A percentile compares a stretch with the other conserved stretches of the same genome.
phyloP scores from a whole-genome alignment of 768 basidiomycete genomes.

The Polyporus arcularius region DNA sequence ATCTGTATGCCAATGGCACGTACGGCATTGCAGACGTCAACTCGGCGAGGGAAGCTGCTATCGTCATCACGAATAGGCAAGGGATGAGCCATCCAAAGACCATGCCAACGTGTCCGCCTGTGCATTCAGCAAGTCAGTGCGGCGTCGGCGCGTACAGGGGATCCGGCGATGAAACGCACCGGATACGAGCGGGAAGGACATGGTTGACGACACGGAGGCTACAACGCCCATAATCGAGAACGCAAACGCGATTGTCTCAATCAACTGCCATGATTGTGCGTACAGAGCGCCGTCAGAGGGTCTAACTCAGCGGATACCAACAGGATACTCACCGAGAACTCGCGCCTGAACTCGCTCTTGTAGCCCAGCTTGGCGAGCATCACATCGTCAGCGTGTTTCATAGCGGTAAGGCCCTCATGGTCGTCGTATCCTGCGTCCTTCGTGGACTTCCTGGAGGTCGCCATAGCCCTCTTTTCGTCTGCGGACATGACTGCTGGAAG shows the following conservation, averaged over 20 bases:
- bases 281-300: background rate
- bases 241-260: conserved; percentile 67
- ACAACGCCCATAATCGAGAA: conserved; percentile 76
- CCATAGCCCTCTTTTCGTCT: conserved; percentile 23
- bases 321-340: conserved; percentile 58
- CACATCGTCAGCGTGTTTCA: conserved; percentile 52
- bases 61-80: conserved; percentile 62
- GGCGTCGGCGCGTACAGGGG: background rate
- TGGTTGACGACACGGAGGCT: conserved; percentile 66
- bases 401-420: conserved; percentile 18
- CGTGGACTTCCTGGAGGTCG: conserved; percentile 12
- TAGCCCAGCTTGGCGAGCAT: conserved; percentile 69
- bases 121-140: background rate
- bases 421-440: conserved; percentile 1
- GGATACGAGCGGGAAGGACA: conserved; percentile 62
- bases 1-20: conserved; percentile 27
- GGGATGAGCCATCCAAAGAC: conserved; percentile 80
- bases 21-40: conserved; percentile 77
- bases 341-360: conserved; percentile 70
- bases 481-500: conserved; percentile 11
- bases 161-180: conserved; percentile 38
- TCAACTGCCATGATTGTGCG: conserved; percentile 35
- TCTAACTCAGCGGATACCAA: background rate
- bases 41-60: conserved; percentile 75
- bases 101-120: conserved; percentile 77